Base-by-base conservation (phyloP, 1,139 yeast genomes). In the Debaryomyces subglobosus region DNA sequence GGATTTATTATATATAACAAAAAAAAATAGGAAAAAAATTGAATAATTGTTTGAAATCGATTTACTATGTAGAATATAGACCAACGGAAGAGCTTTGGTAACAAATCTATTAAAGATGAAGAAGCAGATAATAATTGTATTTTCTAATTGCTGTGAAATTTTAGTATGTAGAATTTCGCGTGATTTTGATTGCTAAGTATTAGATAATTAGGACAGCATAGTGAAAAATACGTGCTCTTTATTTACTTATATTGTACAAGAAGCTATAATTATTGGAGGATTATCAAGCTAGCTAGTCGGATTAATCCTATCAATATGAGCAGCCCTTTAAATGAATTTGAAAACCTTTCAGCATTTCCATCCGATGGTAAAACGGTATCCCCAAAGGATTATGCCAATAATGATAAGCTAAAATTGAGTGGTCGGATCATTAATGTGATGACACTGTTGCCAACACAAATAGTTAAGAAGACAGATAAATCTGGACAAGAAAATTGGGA, bases 401-500 rank as follows among this genome's bases (percentile, higher is more conserved):
- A 59, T 40, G 58, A 57, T 18, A 66, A 68, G 18, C 60, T 70
- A 39, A 64, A 74, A 46, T 65, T 80, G 24, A 74, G 84, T 4
- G 95, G 95, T 0, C 70, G 96, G 29, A 79, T 88, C 40, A 69
- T 88, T 54, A 81, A 83, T 54, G 89, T 84, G 43, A 79, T 85
- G 74, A 82, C 94, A 8, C 81, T 78, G 59, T 72, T 88, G 51
- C 92, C 95, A 1, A 78, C 82, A 39, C 86, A 79, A 52, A 79
- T 86, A 47, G 72, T 67, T 56, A 77, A 77, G 56, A 70, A 64
- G 15, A 56, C 56, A 2, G 67, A 69, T 43, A 38, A 38, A 44
- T 55, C 50, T 50, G 61, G 52, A 57, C 76, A 74, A 30, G 53
- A 54, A 13, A 60, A 58, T 44, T 80, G 85, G 85, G 77, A 78